Conservation (phyloP, 208 protist species). For the Acanthamoeba castellanii region DNA sequence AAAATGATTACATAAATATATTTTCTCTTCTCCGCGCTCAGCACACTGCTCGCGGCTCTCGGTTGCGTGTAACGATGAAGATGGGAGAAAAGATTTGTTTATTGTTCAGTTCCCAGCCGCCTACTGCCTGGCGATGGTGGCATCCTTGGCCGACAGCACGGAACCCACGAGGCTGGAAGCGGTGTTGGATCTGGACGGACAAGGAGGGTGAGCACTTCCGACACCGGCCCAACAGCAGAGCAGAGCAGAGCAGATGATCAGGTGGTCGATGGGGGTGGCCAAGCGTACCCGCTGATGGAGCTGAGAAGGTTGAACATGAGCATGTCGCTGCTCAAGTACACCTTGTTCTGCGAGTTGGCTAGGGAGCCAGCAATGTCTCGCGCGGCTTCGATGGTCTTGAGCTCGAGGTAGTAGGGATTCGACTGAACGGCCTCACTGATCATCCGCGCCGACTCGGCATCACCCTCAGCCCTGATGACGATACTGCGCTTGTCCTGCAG, state of each 20-base stretch:
- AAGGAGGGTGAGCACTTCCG: too few relatives aligned
- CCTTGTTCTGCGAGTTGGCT: constrained; percentile 86
- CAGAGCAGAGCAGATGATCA: too few relatives aligned
- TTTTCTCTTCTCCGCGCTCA: too few relatives aligned
- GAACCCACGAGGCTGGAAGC: not conserved
- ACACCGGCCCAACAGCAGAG: too few relatives aligned
- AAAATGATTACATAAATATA: too few relatives aligned
- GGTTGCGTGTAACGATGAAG: too few relatives aligned
- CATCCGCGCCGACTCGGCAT: constrained; percentile 86
- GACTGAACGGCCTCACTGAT: constrained; percentile 86
- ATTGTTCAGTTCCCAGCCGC: not conserved
- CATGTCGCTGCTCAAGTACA: constrained; percentile 86
- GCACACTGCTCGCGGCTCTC: too few relatives aligned
- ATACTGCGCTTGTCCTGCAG: constrained; percentile 86
- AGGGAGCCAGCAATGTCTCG: constrained; percentile 94
- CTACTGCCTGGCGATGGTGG: constrained; percentile 4
- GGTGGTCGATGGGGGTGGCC: too few relatives aligned
- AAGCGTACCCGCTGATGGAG: constrained; percentile 37
- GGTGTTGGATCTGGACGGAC: not conserved
- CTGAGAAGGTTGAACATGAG: constrained; percentile 85
- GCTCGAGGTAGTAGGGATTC: constrained; percentile 92
- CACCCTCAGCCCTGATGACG: constrained; percentile 89
- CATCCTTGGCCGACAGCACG: not conserved
- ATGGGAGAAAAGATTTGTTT: not conserved
- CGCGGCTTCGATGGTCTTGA: constrained; percentile 96